These are phyloP conservation scores for Fusarium tjaetaba DNA, from an alignment of 2,329 filamentous ascomycete genomes.

Conservation along the genomic window DNA sequence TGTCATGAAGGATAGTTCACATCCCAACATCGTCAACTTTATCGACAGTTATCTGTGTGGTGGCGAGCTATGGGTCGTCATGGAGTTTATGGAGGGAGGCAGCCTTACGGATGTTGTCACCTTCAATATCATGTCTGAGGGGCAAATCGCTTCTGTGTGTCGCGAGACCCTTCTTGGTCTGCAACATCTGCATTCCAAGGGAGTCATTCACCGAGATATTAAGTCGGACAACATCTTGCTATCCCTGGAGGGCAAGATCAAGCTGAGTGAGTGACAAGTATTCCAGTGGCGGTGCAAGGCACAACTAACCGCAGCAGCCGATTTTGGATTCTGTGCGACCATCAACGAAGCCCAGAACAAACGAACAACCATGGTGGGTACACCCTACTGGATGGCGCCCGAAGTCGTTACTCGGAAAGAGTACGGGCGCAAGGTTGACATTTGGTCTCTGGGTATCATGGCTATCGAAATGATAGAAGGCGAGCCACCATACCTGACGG, in stretches of 20 bases:
- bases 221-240: conserved; percentile 98
- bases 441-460: conserved; percentile 99
- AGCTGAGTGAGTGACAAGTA: conserved; percentile 77
- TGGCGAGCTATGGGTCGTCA: conserved; percentile 96
- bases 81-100: conserved; percentile 99
- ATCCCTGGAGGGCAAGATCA: conserved; percentile 94
- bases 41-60: conserved; percentile 94
- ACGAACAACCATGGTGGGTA: conserved; percentile 98
- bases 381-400: conserved; percentile 99
- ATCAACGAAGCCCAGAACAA: conserved; percentile 98
- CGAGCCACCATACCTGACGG: conserved; percentile 95
- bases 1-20: conserved; percentile 98
- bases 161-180: conserved; percentile 90
- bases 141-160: conserved; percentile 95
- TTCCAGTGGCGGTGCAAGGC: conserved; percentile 36
- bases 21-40: conserved; percentile 99
- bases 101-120: conserved; percentile 98
- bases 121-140: conserved; percentile 99
- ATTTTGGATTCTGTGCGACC: conserved; percentile 98
- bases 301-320: conserved; percentile 68
- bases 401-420: conserved; percentile 98
- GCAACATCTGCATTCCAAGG: conserved; percentile 96
- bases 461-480: conserved; percentile 99
- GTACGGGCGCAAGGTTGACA: conserved; percentile 97
- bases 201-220: conserved; percentile 98